Conservation (phyloP, 1,139 yeast species). For the Pichiaceae sp. region DNA sequence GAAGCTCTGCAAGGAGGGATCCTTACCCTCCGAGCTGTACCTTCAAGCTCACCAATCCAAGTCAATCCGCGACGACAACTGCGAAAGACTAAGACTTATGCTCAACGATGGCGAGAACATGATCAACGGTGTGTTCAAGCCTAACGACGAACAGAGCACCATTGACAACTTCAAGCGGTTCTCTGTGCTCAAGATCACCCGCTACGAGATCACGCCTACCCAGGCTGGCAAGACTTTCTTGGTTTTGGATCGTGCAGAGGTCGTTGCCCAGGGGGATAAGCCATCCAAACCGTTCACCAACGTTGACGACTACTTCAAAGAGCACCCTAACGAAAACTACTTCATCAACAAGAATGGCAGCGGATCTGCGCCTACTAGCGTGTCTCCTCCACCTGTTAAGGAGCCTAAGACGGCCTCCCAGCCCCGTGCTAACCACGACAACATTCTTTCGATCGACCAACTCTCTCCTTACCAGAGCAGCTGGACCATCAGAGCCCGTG, state of each 20-base stretch:
- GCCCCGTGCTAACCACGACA: conserved; percentile 22
- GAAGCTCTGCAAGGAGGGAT: conserved; percentile 15
- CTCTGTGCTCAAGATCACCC: conserved; percentile 14
- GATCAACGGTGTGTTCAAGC: conserved; percentile 60
- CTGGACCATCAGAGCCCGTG: conserved; percentile 93
- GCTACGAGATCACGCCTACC: conserved; percentile 16
- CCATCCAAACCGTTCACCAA: conserved; percentile 9
- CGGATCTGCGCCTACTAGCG: conserved; percentile 16
- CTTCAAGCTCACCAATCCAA: conserved; percentile 23
- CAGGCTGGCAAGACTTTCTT: conserved; percentile 19
- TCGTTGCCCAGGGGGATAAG: conserved; percentile 17
- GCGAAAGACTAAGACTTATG: conserved; percentile 46
- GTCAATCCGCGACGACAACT: conserved; percentile 20
- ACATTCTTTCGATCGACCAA: conserved; percentile 69
- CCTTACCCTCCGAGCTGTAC: conserved; percentile 13
- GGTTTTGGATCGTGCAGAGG: conserved; percentile 18
- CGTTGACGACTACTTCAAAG: conserved; percentile 18
- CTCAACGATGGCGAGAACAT: conserved; percentile 58
- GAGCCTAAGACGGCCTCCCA: conserved; percentile 17
- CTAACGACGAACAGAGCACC: conserved; percentile 28
- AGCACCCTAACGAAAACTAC: conserved; percentile 14
- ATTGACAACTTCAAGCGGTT: conserved; percentile 18
- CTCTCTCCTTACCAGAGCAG: conserved; percentile 84
- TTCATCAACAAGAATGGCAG: conserved; percentile 7
- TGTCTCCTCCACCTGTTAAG: conserved; percentile 8